Evolutionary conservation across 176 grass and related monocot genomes (phyloP), one percentile per base, ranked within the genome.

Genomic region (Avena atlantica): DNA sequence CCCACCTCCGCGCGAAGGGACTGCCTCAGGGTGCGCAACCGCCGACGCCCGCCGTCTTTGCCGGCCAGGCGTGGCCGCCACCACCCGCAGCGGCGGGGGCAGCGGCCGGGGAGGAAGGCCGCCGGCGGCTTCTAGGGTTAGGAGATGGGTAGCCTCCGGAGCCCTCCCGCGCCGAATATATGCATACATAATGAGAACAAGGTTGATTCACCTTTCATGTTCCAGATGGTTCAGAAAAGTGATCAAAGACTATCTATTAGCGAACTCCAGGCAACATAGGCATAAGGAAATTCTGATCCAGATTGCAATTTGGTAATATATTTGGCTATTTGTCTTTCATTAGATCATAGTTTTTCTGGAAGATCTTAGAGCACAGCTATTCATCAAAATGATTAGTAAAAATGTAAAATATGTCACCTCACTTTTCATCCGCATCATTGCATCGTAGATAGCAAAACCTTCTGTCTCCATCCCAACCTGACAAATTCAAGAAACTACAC

Each of bases 371-470:
- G 34, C 52, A 82, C 8, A 50, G 2, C 8, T 74, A 1, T 20
- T 15, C 8, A 20, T 75, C 20, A 44, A 78, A 14, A 49, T 63
- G 42, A 69, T 36, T 49, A 19, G 40, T 29, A 49, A 84, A 51
- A 80, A 80, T 65, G 27, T 60, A 64, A 64, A 52, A 71, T 31
- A 56, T 13, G 61, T 4, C 74, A 99, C 97, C 94, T 99, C 97
- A 87, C 92, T 86, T 90, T 92, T 87, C 84, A 99, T 79, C 81
- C 86, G 87, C 94, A 96, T 99, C 97, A 99, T 93, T 57, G 90
- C 88, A 88, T 99, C 97, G 4, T 99, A 99, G 80, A 99, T 91
- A 85, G 94, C 97, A 96, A 96, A 96, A 83, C 94, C 97, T 85
- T 96, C 97, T 61, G 92, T 88, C 80, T 99, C 97, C 88, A 96